phyloP scores from a whole-genome alignment of 768 basidiomycete species.

The Rhodotorula toruloides region DNA sequence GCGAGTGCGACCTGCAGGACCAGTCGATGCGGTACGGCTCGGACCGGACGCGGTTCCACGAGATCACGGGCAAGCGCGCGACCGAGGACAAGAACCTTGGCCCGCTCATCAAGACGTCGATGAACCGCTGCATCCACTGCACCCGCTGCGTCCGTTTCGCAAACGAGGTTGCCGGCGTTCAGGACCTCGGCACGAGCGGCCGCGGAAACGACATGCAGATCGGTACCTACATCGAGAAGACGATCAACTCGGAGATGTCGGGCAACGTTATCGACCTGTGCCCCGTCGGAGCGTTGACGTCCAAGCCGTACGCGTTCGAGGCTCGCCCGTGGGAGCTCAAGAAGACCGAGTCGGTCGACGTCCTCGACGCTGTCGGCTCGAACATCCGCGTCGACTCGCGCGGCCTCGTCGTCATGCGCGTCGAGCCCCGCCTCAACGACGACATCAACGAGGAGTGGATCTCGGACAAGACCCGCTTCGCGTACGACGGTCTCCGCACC shows the following conservation, averaged over 20 bases:
- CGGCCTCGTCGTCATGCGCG: slow-evolving; percentile 92
- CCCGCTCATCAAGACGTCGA: slow-evolving; percentile 94
- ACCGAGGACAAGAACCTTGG: slow-evolving; percentile 98
- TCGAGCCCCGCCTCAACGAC: slow-evolving; percentile 93
- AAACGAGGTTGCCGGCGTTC: slow-evolving; percentile 97
- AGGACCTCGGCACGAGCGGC: slow-evolving; percentile 93
- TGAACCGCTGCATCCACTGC: slow-evolving; percentile 99
- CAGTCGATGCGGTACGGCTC: slow-evolving; percentile 99
- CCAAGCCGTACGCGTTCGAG: slow-evolving; percentile 97
- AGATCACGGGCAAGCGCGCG: slow-evolving; percentile 94
- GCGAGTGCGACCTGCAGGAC: slow-evolving; percentile 97
- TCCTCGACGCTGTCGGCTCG: slow-evolving; percentile 88
- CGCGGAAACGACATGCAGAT: slow-evolving; percentile 98
- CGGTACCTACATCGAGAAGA: slow-evolving; percentile 96
- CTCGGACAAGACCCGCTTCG: slow-evolving; percentile 95
- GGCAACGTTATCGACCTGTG: slow-evolving; percentile 97
- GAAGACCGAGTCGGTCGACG: slow-evolving; percentile 93
- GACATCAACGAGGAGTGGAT: slow-evolving; percentile 99
- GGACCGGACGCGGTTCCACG: slow-evolving; percentile 95
- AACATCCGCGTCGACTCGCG: slow-evolving; percentile 95
- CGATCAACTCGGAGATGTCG: slow-evolving; percentile 92
- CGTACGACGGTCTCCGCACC: slow-evolving; percentile 90
- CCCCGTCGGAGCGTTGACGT: slow-evolving; percentile 95
- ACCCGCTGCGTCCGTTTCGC: slow-evolving; percentile 98
- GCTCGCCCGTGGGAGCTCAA: slow-evolving; percentile 98